Base-by-base conservation (phyloP, 495 filamentous ascomycete genomes). In the Pyrenula massariospora region DNA sequence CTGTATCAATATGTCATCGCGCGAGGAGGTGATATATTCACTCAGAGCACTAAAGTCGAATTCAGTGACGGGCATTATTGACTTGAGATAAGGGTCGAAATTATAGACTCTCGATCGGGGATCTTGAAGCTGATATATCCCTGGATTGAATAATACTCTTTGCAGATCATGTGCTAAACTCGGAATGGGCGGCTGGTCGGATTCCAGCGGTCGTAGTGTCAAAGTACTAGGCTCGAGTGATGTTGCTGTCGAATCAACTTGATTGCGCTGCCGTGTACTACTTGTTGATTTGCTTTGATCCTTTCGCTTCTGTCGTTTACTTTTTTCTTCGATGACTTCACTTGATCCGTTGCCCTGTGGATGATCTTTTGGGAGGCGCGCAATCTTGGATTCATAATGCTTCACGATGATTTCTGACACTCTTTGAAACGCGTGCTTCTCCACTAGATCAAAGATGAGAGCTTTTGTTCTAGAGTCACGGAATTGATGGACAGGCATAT, bases 51-150 rank as follows among this genome's bases (percentile, higher is more conserved):
- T 78, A 65, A 95, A 97, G 64, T 99, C 88, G 59, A 99, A 97
- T 66, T 97, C 89, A 1, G 77, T 72, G 1, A 91, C 83, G 1
- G 91, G 91, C 89, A 96, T 95, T 64, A 97, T 92, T 55, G 79
- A 79, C 53, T 89, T 82, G 22, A 97, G 78, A 65, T 96, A 95
- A 0, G 93, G 93, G 63, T 97, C 91, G 64, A 97, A 97, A 65
- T 97, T 97, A 74, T 78, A 97, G 47, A 96, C 88, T 11, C 83
- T 78, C 36, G 94, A 91, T 54, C 88, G 79, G 22, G 88, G 86
- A 64, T 97, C 94, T 63, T 92, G 90, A 24, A 99, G 81, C 25
- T 87, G 83, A 65, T 96, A 95, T 24, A 96, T 86, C 20, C 93
- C 92, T 2, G 91, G 88, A 67, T 79, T 84, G 48, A n/a, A 53